Evolutionary conservation across 1,284 basidiomycete species (phyloP).

Genomic region (Melampsora larici-populina): DNA sequence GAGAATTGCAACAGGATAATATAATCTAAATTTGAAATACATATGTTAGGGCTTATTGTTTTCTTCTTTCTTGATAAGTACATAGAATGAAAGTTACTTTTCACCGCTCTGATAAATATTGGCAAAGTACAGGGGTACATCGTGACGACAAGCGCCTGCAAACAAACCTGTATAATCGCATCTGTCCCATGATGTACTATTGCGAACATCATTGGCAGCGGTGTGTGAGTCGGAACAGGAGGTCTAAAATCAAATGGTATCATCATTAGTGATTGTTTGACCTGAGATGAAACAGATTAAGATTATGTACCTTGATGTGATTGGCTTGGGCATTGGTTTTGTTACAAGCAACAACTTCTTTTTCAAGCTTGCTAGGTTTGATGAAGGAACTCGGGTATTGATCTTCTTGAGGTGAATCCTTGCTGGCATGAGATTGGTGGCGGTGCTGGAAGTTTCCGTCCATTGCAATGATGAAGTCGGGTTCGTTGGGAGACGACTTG

Average conservation of each 20-base stretch:
- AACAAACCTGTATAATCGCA: neutral
- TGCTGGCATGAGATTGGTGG: neutral
- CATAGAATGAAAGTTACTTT: neutral
- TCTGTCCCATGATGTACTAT: conserved; percentile 2
- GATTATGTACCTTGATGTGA: neutral
- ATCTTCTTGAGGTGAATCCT: neutral
- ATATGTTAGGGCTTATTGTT: neutral
- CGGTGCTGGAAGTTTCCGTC: neutral
- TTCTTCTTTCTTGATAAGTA: too few species aligned
- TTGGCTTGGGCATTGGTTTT: neutral
- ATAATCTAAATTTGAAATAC: neutral
- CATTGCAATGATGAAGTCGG: neutral
- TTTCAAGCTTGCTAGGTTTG: neutral
- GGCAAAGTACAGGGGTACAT: neutral
- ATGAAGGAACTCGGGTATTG: neutral
- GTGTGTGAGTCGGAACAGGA: neutral
- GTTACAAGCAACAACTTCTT: neutral
- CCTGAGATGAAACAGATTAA: neutral
- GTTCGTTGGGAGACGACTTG: neutral
- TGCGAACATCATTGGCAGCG: conserved; percentile 1
- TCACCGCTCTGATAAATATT: too few species aligned
- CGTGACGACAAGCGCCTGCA: neutral
- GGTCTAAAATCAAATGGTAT: neutral
- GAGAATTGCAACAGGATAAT: conserved; percentile 13
- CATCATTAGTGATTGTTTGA: neutral